Conservation (phyloP, 495 filamentous ascomycete species). For the Trichodelitschia bisporula region DNA sequence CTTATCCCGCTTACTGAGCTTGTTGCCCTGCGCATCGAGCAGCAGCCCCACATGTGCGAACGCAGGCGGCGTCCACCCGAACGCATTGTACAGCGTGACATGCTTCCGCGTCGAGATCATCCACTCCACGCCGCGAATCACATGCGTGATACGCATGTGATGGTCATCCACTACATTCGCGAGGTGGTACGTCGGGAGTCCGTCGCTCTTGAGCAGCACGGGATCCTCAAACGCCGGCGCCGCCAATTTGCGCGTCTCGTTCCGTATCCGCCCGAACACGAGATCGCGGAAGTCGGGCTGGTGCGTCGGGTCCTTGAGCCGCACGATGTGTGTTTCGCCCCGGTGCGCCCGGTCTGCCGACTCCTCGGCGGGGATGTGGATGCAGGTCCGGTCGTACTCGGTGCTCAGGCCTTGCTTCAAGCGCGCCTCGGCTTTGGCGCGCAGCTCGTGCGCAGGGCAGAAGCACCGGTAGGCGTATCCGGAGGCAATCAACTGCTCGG, state of each 20-base stretch:
- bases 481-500: constrained; percentile 37
- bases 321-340: constrained; percentile 53
- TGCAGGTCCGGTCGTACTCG: constrained; percentile 58
- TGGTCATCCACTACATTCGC: constrained; percentile 95
- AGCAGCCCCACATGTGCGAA: constrained; percentile 84
- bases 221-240: constrained; percentile 42
- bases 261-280: constrained; percentile 35
- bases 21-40: constrained; percentile 45
- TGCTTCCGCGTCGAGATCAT: constrained; percentile 83
- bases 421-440: constrained; percentile 32
- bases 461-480: constrained; percentile 84
- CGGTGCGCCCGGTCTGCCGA: constrained; percentile 39
- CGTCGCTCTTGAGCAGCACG: constrained; percentile 73
- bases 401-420: constrained; percentile 33
- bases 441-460: constrained; percentile 49
- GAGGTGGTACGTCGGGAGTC: constrained; percentile 83
- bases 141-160: constrained; percentile 82
- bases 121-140: constrained; percentile 85
- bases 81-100: constrained; percentile 62
- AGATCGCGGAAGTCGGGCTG: constrained; percentile 43
- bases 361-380: constrained; percentile 33
- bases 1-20: constrained; percentile 69
- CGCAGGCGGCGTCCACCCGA: constrained; percentile 58
- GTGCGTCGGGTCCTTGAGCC: constrained; percentile 36
- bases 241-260: constrained; percentile 12